phyloP scores from a whole-genome alignment of 2,329 filamentous ascomycete genomes.

The Amylocarpus encephaloides region DNA sequence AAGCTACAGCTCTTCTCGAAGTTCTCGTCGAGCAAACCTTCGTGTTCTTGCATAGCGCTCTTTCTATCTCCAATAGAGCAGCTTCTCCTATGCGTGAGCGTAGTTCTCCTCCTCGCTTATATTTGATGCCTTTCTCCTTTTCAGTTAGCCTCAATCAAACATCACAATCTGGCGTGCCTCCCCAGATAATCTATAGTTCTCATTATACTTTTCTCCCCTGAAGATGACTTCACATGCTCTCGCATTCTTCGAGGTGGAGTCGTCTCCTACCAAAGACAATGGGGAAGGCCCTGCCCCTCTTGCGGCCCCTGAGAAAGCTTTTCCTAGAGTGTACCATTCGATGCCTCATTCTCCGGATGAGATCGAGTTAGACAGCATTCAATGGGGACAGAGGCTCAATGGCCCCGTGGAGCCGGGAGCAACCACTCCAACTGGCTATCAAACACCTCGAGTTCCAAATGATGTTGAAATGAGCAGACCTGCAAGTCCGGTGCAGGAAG shows the following conservation, averaged over 20 bases:
- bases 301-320: slow-evolving; percentile 25
- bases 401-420: slow-evolving; percentile 15
- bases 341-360: slow-evolving; percentile 20
- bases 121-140: background rate
- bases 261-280: slow-evolving; percentile 7
- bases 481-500: slow-evolving; percentile 39
- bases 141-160: background rate
- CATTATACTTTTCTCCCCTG: background rate
- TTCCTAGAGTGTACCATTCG: slow-evolving; percentile 28
- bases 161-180: too few relatives aligned
- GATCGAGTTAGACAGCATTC: slow-evolving; percentile 25
- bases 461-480: slow-evolving; percentile 47
- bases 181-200: background rate
- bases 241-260: slow-evolving; percentile 25
- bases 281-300: slow-evolving; percentile 12
- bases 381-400: slow-evolving; percentile 22
- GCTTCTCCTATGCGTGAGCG: background rate
- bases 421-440: slow-evolving; percentile 21
- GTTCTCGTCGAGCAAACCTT: background rate
- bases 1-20: background rate
- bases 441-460: slow-evolving; percentile 18
- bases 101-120: background rate
- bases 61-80: background rate
- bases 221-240: slow-evolving; percentile 24
- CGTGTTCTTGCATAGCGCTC: background rate